Evolutionary conservation across 140 eudicot genomes (phyloP).

Genomic region (Bidens hawaiensis): DNA sequence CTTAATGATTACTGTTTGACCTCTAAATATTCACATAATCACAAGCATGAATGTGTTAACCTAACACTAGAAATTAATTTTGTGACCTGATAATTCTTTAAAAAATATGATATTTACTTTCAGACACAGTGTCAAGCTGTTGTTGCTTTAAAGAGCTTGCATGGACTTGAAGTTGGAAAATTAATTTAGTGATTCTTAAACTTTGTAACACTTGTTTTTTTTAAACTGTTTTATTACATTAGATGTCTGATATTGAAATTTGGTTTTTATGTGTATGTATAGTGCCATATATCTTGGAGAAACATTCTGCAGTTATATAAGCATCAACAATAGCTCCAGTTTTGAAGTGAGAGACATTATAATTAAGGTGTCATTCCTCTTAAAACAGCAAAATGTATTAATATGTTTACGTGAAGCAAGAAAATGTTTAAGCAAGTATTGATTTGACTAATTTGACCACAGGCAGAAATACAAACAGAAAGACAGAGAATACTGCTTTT

Average conservation of each 20-base stretch:
- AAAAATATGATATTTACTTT: not conserved
- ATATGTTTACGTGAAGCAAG: conserved; percentile 4
- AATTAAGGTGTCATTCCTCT: conserved; percentile 55
- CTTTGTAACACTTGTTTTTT: not conserved
- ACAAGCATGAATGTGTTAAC: not conserved
- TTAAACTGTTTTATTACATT: not conserved
- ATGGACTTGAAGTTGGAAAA: not conserved
- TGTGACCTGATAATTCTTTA: not conserved
- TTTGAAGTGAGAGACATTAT: conserved; percentile 81
- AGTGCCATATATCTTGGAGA: conserved; percentile 98
- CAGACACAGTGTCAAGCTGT: not conserved
- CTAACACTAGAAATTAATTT: not conserved
- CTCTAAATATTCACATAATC: not conserved
- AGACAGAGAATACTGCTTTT: conserved; percentile 83
- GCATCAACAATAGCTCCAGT: conserved; percentile 88
- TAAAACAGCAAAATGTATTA: not conserved
- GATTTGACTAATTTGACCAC: conserved; percentile 19
- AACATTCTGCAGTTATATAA: conserved; percentile 92
- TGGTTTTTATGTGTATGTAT: conserved; percentile 16
- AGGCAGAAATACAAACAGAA: conserved; percentile 99
- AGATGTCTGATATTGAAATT: not conserved
- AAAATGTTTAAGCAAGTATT: conserved; percentile 15
- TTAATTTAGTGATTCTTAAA: not conserved
- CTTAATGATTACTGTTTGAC: not conserved
- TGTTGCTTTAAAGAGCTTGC: not conserved